Conservation (phyloP, 345 rosid species). For the Euphorbia tirucalli region DNA sequence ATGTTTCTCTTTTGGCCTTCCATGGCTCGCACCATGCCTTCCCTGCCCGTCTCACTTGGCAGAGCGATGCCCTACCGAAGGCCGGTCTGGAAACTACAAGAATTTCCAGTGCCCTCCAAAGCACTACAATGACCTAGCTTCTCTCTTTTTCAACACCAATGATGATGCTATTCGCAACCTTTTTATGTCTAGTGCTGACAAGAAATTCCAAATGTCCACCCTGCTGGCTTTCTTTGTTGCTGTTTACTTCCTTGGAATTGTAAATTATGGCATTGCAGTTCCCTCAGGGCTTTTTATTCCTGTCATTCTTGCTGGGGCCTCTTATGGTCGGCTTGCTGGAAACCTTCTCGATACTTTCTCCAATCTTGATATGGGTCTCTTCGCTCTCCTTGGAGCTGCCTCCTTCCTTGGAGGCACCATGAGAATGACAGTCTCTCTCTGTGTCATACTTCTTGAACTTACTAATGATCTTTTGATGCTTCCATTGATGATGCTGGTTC, state of each 20-base stretch:
- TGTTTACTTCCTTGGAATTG: conserved; percentile 67
- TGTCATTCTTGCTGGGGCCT: conserved; percentile 89
- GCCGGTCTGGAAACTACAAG: conserved; percentile 71
- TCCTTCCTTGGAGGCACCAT: conserved; percentile 96
- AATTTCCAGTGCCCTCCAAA: conserved; percentile 79
- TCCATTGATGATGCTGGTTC: conserved; percentile 84
- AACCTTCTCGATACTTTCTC: conserved; percentile 54
- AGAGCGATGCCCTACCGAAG: conserved; percentile 67
- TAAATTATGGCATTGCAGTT: conserved; percentile 88
- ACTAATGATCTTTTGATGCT: conserved; percentile 80
- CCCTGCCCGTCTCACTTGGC: conserved; percentile 59
- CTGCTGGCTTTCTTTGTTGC: conserved; percentile 67
- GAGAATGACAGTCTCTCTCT: conserved; percentile 95
- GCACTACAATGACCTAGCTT: conserved; percentile 87
- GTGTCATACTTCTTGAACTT: conserved; percentile 88
- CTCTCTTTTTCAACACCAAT: conserved; percentile 79
- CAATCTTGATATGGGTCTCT: conserved; percentile 65
- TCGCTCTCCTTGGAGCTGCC: conserved; percentile 93
- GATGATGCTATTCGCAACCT: conserved; percentile 89
- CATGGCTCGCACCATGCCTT: conserved; percentile 69
- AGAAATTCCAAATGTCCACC: conserved; percentile 61
- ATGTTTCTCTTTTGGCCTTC: conserved; percentile 78
- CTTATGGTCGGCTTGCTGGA: conserved; percentile 83
- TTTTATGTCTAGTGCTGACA: conserved; percentile 51
- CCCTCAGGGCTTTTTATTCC: conserved; percentile 97